Conservation (phyloP, 192 early-diverging fungal genomes). For the Helicostylum pulchrum region DNA sequence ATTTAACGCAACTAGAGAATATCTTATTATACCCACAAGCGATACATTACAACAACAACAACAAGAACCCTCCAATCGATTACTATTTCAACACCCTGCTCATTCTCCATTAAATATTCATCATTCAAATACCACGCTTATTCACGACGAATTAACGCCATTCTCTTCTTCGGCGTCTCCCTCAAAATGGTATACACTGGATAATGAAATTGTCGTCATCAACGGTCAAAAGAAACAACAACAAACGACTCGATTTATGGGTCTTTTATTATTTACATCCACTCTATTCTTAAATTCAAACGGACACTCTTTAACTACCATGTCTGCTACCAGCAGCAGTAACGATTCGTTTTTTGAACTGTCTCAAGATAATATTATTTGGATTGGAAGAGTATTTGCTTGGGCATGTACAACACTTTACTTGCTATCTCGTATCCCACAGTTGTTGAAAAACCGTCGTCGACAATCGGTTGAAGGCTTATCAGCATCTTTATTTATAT, state of each 20-base stretch:
- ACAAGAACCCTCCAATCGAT: background rate
- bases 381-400: slow-evolving; percentile 58
- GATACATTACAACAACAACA: background rate
- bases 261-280: background rate
- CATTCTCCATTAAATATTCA: slow-evolving; percentile 19
- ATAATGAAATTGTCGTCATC: too few relatives aligned
- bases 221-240: background rate
- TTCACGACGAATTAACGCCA: slow-evolving; percentile 23
- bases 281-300: background rate
- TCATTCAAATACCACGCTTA: slow-evolving; percentile 5
- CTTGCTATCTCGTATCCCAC: slow-evolving; percentile 69
- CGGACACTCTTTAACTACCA: background rate
- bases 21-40: background rate
- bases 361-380: background rate
- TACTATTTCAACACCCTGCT: slow-evolving; percentile 31
- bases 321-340: background rate
- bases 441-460: slow-evolving; percentile 64
- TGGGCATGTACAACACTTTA: slow-evolving; percentile 67
- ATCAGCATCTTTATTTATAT: slow-evolving; percentile 71
- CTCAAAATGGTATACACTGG: slow-evolving; percentile 27
- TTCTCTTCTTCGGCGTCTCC: slow-evolving; percentile 34
- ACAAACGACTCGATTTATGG: background rate
- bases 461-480: slow-evolving; percentile 65
- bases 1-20: background rate
- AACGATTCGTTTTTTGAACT: background rate